A percentile compares a stretch with the other conserved stretches of the same genome.
phyloP scores from a whole-genome alignment of 768 basidiomycete species.

The Leccinum uliginosum region DNA sequence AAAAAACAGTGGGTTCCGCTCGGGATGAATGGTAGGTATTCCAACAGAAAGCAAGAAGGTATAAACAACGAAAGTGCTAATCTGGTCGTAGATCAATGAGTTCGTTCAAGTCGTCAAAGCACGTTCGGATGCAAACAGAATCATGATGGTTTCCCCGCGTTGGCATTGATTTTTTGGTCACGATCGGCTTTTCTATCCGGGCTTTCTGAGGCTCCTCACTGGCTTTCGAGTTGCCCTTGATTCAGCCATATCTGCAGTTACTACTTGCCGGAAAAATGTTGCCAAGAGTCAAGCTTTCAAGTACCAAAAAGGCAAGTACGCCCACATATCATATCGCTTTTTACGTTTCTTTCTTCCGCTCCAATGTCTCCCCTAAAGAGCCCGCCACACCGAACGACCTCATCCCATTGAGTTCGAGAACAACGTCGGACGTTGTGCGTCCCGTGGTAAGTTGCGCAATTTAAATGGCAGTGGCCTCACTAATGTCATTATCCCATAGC shows the following conservation, averaged over 20 bases:
- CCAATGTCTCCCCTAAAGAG: too few species aligned
- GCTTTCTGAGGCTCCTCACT: conserved; percentile 24
- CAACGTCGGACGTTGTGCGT: too few species aligned
- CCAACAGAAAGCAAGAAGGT: conserved; percentile 13
- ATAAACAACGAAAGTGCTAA: conserved; percentile 16
- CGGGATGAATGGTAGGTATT: conserved; percentile 9
- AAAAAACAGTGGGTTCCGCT: conserved; percentile 3
- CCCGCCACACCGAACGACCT: too few species aligned
- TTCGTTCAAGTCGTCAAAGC: conserved; percentile 25
- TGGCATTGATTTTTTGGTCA: not conserved
- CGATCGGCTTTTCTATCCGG: conserved; percentile 15
- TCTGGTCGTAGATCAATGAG: conserved; percentile 14
- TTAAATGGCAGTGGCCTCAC: too few species aligned
- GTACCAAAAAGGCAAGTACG: not conserved
- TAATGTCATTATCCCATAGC: too few species aligned
- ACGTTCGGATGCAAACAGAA: conserved; percentile 28
- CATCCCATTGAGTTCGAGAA: too few species aligned
- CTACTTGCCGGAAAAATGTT: too few species aligned
- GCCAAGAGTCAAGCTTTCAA: too few species aligned
- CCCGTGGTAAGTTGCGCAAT: too few species aligned
- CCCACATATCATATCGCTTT: too few species aligned
- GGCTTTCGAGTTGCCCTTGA: conserved; percentile 14
- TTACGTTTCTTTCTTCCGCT: too few species aligned
- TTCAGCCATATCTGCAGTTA: conserved; percentile 10
- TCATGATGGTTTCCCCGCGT: conserved; percentile 1